A percentile compares a stretch with the other conserved stretches of the same genome.
These are phyloP conservation scores for Aegilops longissima DNA, from an alignment of 176 grass and related monocot genomes.

Conservation along the genomic window DNA sequence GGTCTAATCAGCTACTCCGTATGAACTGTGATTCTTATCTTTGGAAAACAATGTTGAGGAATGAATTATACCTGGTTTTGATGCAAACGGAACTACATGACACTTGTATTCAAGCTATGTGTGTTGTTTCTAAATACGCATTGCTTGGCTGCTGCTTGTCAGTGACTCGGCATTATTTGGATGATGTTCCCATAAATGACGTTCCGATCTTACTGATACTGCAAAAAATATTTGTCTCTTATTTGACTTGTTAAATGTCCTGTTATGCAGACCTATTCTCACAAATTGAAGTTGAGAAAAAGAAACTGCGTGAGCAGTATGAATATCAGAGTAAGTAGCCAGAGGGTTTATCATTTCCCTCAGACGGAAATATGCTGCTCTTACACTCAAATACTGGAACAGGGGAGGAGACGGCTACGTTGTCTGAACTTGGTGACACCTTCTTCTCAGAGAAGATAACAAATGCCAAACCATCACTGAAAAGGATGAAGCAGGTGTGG, in stretches of 20 bases:
- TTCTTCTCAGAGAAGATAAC: slow-evolving; percentile 57
- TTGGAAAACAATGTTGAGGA: not conserved
- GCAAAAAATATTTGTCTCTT: not conserved
- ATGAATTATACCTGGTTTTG: not conserved
- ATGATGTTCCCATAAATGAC: not conserved
- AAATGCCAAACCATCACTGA: slow-evolving; percentile 49
- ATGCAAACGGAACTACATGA: not conserved
- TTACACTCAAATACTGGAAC: slow-evolving; percentile 19
- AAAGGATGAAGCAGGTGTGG: slow-evolving; percentile 70
- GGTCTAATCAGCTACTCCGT: not conserved
- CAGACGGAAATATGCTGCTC: not conserved
- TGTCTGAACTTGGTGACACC: slow-evolving; percentile 60
- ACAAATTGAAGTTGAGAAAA: slow-evolving; percentile 82
- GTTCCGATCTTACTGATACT: not conserved
- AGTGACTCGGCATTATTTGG: not conserved
- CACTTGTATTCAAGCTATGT: not conserved
- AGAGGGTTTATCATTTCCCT: slow-evolving; percentile 5
- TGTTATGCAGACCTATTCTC: slow-evolving; percentile 62
- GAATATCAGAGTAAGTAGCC: slow-evolving; percentile 65
- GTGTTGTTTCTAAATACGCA: not conserved
- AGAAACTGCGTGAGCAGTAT: slow-evolving; percentile 56
- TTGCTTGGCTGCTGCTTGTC: not conserved
- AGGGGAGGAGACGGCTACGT: slow-evolving; percentile 52
- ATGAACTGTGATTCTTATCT: not conserved
- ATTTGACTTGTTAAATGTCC: slow-evolving; percentile 13